Conservation (phyloP, 257 asterid genomes). For the Anisodus acutangulus region DNA sequence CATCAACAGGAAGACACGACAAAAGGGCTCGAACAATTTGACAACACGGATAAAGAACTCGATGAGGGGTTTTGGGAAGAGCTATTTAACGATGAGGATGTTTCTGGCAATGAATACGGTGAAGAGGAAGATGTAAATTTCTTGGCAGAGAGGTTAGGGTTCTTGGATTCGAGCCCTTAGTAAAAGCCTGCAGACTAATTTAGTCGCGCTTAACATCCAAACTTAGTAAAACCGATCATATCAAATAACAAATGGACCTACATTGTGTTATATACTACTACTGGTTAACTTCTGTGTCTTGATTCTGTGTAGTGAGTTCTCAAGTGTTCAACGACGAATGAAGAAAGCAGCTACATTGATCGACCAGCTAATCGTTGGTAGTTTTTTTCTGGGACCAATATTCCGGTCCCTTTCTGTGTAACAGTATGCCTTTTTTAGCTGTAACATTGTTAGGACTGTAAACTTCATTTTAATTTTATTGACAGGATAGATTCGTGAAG, state of each 20-base stretch:
- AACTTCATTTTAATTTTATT: constrained; percentile 32
- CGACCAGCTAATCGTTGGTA: constrained; percentile 23
- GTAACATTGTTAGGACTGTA: not conserved
- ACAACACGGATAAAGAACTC: constrained; percentile 49
- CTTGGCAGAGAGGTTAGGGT: constrained; percentile 66
- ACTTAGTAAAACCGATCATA: not conserved
- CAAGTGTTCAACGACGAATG: not conserved
- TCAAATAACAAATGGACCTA: not conserved
- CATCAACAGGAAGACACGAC: constrained; percentile 38
- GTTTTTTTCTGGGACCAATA: constrained; percentile 16
- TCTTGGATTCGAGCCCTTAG: constrained; percentile 57
- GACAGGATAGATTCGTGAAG: constrained; percentile 33
- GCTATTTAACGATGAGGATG: constrained; percentile 55
- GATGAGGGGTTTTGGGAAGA: constrained; percentile 90
- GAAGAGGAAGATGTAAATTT: constrained; percentile 57
- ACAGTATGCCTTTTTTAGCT: not conserved
- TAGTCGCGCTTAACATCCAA: not conserved
- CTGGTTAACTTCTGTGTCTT: not conserved
- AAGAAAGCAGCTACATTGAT: constrained; percentile 28
- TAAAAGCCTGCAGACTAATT: constrained; percentile 23
- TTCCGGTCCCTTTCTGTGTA: not conserved
- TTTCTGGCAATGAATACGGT: constrained; percentile 29
- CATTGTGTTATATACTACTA: not conserved
- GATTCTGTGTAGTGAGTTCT: constrained; percentile 29
- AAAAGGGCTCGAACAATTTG: constrained; percentile 31